phyloP scores from a whole-genome alignment of 2,329 filamentous ascomycete genomes.

The Endocalyx cinctus region DNA sequence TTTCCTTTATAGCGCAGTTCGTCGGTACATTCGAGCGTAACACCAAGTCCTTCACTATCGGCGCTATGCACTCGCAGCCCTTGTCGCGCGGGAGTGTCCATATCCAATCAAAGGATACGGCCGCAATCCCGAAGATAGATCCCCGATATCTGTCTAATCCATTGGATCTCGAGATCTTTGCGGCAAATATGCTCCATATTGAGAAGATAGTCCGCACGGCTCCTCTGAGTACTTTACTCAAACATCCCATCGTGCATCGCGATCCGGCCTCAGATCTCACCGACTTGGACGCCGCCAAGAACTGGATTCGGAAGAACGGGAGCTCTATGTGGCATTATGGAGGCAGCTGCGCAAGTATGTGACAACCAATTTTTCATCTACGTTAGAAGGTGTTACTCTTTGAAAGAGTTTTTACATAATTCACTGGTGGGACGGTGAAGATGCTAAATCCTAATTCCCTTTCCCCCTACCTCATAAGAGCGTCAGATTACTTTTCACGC shows the following conservation, averaged over 20 bases:
- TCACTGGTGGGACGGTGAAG: neutral
- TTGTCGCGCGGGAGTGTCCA: constrained; percentile 11
- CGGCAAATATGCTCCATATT: constrained; percentile 7
- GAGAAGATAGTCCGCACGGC: constrained; percentile 8
- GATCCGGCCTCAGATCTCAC: constrained; percentile 3
- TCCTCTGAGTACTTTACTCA: constrained; percentile 9
- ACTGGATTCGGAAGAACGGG: constrained; percentile 5
- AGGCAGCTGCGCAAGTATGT: constrained; percentile 20
- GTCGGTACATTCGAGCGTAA: neutral
- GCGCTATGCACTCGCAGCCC: constrained; percentile 10
- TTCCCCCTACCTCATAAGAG: neutral
- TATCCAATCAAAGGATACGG: constrained; percentile 4
- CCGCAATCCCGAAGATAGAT: constrained; percentile 3
- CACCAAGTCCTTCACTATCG: constrained; percentile 5
- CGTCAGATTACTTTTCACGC: neutral
- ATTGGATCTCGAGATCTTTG: constrained; percentile 8
- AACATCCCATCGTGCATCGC: constrained; percentile 4
- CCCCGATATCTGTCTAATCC: constrained; percentile 8
- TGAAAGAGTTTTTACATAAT: too few relatives aligned
- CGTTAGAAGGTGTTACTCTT: too few relatives aligned
- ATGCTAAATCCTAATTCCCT: neutral
- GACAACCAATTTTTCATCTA: neutral
- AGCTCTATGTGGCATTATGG: constrained; percentile 16
- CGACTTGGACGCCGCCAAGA: constrained; percentile 7
- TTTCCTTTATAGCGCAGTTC: constrained; percentile 4